Evolutionary conservation across 257 asterid species (phyloP).

Genomic region (Nicotiana undulata): DNA sequence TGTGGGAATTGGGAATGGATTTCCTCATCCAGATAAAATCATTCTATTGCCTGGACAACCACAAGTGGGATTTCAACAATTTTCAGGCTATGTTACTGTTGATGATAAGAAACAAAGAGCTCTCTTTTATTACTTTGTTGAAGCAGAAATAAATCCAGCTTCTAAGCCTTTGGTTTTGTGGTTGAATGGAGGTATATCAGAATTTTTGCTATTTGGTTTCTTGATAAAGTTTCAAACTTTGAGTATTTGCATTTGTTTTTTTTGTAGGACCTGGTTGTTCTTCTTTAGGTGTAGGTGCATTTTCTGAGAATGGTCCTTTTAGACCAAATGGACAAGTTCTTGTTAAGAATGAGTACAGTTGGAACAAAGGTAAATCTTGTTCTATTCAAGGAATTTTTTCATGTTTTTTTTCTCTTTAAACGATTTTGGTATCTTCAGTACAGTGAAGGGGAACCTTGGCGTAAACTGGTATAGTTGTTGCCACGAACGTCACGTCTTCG

Average conservation of each 20-base stretch:
- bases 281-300: slow-evolving; percentile 71
- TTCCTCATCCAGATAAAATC: slow-evolving; percentile 45
- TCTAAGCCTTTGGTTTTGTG: slow-evolving; percentile 70
- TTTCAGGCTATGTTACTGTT: slow-evolving; percentile 55
- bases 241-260: not conserved
- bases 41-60: slow-evolving; percentile 59
- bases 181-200: slow-evolving; percentile 55
- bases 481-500: too few species aligned
- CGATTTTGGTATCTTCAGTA: too few species aligned
- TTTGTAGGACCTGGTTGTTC: slow-evolving; percentile 70
- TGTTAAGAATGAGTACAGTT: slow-evolving; percentile 46
- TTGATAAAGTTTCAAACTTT: not conserved
- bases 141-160: slow-evolving; percentile 44
- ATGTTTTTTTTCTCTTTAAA: not conserved
- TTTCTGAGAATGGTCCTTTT: slow-evolving; percentile 73
- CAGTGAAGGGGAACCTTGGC: too few species aligned
- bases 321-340: slow-evolving; percentile 46
- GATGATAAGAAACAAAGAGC: slow-evolving; percentile 37
- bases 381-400: not conserved
- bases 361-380: slow-evolving; percentile 49
- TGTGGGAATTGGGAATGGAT: slow-evolving; percentile 13
- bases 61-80: slow-evolving; percentile 46
- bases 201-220: not conserved
- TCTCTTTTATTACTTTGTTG: slow-evolving; percentile 57
- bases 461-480: too few species aligned